phyloP scores from a whole-genome alignment of 1,284 basidiomycete genomes.

The Rhodotorula sp. region DNA sequence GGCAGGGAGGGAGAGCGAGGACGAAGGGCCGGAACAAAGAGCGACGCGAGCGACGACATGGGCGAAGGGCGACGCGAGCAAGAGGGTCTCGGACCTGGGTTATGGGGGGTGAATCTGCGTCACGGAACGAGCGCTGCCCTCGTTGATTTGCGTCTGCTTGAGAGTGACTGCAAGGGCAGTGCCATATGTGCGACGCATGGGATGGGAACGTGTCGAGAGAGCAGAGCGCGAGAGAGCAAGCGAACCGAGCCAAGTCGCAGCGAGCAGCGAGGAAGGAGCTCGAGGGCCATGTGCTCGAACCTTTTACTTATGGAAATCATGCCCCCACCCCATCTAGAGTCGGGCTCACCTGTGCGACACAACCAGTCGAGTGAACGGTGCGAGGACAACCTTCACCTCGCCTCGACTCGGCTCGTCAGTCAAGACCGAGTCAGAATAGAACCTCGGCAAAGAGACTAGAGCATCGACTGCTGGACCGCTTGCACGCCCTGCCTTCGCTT shows the following conservation, averaged over 20 bases:
- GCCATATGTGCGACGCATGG: conserved; percentile 3
- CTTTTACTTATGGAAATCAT: conserved; percentile 33
- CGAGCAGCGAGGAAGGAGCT: conserved; percentile 1
- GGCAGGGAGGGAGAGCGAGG: background rate
- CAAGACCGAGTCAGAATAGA: no score
- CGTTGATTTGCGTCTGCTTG: background rate
- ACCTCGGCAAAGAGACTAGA: no score
- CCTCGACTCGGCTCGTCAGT: no score
- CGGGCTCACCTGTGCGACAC: background rate
- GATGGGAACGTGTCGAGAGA: background rate
- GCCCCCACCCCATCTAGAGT: background rate
- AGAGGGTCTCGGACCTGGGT: background rate
- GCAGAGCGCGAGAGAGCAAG: background rate
- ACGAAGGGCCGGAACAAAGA: background rate
- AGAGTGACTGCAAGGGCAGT: background rate
- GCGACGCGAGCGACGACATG: background rate
- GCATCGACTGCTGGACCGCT: no score
- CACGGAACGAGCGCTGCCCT: conserved; percentile 6
- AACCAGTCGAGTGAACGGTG: background rate
- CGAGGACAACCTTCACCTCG: background rate
- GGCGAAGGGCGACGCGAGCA: background rate
- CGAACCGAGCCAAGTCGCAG: background rate
- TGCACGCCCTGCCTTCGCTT: no score
- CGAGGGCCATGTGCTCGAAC: conserved; percentile 15
- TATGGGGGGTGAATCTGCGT: background rate